Percentiles rank a stretch among this genome's conserved stretches.
Evolutionary conservation across 768 basidiomycete species (phyloP).

Genomic region (Boletus pseudo-olivaceus): DNA sequence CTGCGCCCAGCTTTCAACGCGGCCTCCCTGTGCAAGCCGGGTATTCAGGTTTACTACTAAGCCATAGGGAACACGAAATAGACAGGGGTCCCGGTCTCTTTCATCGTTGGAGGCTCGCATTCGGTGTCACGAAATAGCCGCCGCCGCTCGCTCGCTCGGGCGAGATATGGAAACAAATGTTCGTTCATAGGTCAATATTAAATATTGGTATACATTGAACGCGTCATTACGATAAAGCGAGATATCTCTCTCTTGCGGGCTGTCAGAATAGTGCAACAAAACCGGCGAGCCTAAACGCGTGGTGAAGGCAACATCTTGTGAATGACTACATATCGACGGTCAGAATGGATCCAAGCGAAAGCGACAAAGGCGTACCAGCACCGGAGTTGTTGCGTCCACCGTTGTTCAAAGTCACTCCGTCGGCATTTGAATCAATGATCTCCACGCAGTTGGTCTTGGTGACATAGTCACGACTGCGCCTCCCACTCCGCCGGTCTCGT

Average conservation of each 20-base stretch:
- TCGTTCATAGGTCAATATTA: not conserved
- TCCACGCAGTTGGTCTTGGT: not conserved
- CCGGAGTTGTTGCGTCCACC: constrained; percentile 3
- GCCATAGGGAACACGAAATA: too few species aligned
- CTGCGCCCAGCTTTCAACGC: too few species aligned
- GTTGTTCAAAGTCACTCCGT: constrained; percentile 7
- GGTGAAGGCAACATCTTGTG: constrained; percentile 1
- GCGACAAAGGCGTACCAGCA: constrained; percentile 2
- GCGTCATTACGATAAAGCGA: too few species aligned
- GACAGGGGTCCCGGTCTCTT: not conserved
- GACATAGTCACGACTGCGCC: too few species aligned
- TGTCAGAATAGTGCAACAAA: not conserved
- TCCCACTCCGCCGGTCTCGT: not conserved
- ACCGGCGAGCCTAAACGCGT: not conserved
- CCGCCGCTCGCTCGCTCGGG: too few species aligned
- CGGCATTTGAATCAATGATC: not conserved
- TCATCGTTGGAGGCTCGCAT: too few species aligned
- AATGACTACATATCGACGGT: constrained; percentile 5
- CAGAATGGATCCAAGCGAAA: not conserved
- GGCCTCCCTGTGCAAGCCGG: too few species aligned
- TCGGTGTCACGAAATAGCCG: too few species aligned
- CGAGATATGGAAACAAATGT: too few species aligned
- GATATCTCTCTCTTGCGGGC: too few species aligned
- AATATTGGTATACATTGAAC: too few species aligned
- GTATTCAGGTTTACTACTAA: too few species aligned